Base-by-base conservation (phyloP, 1,284 basidiomycete species). In the Clitocybe nebularis region DNA sequence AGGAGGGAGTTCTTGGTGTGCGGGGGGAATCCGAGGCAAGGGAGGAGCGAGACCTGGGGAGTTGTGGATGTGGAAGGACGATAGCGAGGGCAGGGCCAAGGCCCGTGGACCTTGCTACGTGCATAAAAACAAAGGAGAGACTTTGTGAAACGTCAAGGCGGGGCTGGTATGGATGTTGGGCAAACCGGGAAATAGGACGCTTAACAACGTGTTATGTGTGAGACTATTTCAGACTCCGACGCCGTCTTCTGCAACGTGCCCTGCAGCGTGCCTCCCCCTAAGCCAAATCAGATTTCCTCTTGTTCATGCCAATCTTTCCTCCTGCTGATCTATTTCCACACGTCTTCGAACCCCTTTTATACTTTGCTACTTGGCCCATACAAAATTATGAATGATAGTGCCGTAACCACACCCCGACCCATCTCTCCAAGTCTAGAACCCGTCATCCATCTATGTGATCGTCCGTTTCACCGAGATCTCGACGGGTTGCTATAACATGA, bases 41-140 rank as follows among this genome's bases (percentile, higher is more conserved):
- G 44, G 68, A 61, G 23, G 69, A 64, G 51, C 67, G 63, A 44
- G 67, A 63, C 45, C 60, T 61, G 19, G 70, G 68, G 8, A 78
- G 68, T 29, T 64, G 58, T 4, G 77, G 75, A 44, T 71, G 74
- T 33, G 79, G 77, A 19, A 77, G 66, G 50, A 78, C 66, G 60
- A 81, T 68, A 55, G 76, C 65, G 51, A 80, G 66, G 33, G 75
- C 21, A 35, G 72, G 30, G n/a, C 26, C 36, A 67, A 69, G 50
- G 71, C 61, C 47, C 65, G 46, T 42, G 16, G 46, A 39, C 30
- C 44, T 44, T 33, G 44, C 41, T 45, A 51, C 28, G 39, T 53
- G 49, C 53, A 55, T 55, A 48, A 49, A 54, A 49, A 41, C 39
- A 36, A 43, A 44, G 45, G 43, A 45, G 41, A 49, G 48, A 49